Evolutionary conservation across 2,329 filamentous ascomycete genomes (phyloP), one percentile per base, ranked within the genome.

Genomic region (Fusarium bulbicola): DNA sequence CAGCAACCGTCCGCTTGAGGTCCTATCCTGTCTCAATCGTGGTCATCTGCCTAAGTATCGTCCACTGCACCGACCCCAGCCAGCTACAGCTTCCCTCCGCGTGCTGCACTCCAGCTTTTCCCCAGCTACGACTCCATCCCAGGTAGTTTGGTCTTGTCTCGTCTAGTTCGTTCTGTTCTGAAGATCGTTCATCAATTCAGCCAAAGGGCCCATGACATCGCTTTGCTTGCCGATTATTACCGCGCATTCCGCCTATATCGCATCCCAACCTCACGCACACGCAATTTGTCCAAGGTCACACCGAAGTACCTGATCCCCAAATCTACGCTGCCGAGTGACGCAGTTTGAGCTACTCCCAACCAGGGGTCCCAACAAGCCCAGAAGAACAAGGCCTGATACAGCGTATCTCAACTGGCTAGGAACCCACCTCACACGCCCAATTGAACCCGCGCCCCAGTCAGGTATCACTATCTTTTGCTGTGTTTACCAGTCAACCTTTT

Each of bases 241-340:
- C 71, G 67, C 71, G 71, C 34, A 63, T 59, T 60, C 71, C 71
- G 67, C 71, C 59, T 53, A 63, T 74, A 62, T 59, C 71, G 67
- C 71, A 32, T 47, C n/a, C 18, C 54, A 47, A 28, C 34, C 36
- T 54, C 56, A 50, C 24, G 32, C 46, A 71, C 66, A 68, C 59
- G 66, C 43, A 67, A 14, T 45, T 68, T 68, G 63, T 62, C 57
- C 46, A 54, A 71, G 66, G 74, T 76, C 74, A 76, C 74, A 66
- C 30, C 39, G 56, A 76, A 75, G 74, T 76, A 76, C 74, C 74
- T 74, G 66, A 75, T 74, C 59, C 70, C 54, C 58, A 64, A 66
- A 56, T 63, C 50, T 60, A 49, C n/a, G 56, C 52, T 74, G 63
- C 57, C 43, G 60, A 57, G 72, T 77, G 72, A 73, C 71, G 71